Conservation (phyloP, 768 basidiomycete species). For the Cystobasidium onofrii region DNA sequence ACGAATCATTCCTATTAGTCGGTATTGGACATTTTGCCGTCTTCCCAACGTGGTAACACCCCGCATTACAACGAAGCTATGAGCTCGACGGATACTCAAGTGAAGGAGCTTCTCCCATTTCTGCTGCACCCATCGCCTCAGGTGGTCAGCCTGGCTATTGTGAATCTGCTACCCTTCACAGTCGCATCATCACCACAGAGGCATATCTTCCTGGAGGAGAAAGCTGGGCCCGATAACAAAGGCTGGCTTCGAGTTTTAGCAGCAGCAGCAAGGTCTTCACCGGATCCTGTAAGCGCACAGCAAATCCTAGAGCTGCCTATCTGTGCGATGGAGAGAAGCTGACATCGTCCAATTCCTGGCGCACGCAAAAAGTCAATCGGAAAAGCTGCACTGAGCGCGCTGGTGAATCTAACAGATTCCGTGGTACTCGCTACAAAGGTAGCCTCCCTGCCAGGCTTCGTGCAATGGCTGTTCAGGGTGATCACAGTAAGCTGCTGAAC, state of each 20-base stretch:
- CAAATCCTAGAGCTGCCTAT: neutral
- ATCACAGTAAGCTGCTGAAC: constrained; percentile 11
- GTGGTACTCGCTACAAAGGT: neutral
- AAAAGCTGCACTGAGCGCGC: constrained; percentile 22
- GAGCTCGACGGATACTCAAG: constrained; percentile 9
- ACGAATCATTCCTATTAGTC: too few relatives aligned
- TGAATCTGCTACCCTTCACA: constrained; percentile 19
- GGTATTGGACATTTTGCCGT: too few relatives aligned
- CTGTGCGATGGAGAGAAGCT: neutral
- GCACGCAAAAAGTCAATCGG: neutral
- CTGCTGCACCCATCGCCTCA: constrained; percentile 15
- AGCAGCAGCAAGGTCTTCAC: neutral
- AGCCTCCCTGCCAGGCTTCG: neutral
- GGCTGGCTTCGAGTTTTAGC: constrained; percentile 8
- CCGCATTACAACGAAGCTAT: neutral
- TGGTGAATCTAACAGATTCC: constrained; percentile 32
- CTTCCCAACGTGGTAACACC: neutral
- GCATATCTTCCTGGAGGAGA: neutral
- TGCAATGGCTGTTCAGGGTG: neutral
- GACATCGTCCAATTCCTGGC: neutral
- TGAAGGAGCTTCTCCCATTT: constrained; percentile 19
- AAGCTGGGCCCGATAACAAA: neutral
- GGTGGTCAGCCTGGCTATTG: neutral
- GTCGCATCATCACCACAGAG: constrained; percentile 4
- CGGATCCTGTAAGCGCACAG: neutral